Evolutionary conservation across 345 rosid species (phyloP), one percentile per base, ranked within the genome.

Genomic region (Eucalyptus cloeziana): DNA sequence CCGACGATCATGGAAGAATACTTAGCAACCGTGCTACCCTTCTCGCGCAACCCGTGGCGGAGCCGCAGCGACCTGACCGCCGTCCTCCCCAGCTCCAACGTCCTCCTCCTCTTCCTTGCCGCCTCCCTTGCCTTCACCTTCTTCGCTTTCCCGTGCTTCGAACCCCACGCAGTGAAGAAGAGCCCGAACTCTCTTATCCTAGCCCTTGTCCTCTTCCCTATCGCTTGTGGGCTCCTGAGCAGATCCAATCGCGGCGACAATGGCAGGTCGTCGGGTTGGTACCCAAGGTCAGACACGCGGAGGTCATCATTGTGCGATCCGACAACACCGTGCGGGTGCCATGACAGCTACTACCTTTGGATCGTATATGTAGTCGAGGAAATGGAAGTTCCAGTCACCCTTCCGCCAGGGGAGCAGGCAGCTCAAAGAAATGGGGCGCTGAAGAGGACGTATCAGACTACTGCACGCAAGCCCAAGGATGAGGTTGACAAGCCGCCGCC

Each of bases 121-220:
- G 96, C 96, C 50, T 67, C 93, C 8, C 60, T 94, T 11, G 90
- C 95, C 54, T 50, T 91, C 13, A 87, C 94, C 50, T 30, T 92
- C 54, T 92, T 93, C 91, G 16, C 96, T 86, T 56, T 94, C 58
- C 86, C 95, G 69, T 97, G 97, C 88, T 92, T 94, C n/a, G 91
- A 92, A 87, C 98, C 97, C 9, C 92, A 94, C 7, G 83, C 86
- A 37, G 94, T 95, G 49, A 97, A 95, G 31, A 97, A 90, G 90
- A 90, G 96, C 81, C 95, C 97, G 98, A 94, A 94, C 88, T 95
- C 95, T 7, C 93, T 97, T 21, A 96, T 95, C 90, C 88, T 97
- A 2, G 95, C 93, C 3, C 92, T 97, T 10, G 98, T 95, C 14
- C 92, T 96, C 14, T 95, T 97, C 91, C 99, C 99, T 85, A 91